Evolutionary conservation across 73 alveolate species (phyloP).

Genomic region (Paramecium sexaurelia): DNA sequence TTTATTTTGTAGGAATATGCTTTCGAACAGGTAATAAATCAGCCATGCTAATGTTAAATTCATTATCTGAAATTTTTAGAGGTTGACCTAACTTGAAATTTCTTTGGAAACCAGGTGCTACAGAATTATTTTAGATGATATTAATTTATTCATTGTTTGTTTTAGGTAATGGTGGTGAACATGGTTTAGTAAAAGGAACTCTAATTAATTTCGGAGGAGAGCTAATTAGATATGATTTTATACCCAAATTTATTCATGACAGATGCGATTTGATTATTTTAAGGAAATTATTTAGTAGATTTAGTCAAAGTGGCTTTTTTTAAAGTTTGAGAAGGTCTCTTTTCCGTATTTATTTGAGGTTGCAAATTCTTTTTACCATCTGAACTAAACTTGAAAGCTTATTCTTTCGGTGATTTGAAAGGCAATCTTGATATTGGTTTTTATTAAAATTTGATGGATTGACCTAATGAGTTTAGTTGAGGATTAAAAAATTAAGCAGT

Average conservation of each 20-base stretch:
- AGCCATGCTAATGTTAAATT: not conserved
- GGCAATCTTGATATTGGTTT: not conserved
- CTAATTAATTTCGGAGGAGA: not conserved
- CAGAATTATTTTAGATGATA: not conserved
- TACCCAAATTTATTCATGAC: conserved; percentile 10
- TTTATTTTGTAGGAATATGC: not conserved
- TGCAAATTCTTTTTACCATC: not conserved
- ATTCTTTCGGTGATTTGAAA: conserved; percentile 24
- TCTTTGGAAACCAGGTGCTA: conserved; percentile 1
- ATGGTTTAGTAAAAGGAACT: conserved; percentile 10
- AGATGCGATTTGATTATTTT: not conserved
- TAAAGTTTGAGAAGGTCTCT: not conserved
- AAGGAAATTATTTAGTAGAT: not conserved
- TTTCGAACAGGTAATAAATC: not conserved
- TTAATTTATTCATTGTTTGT: conserved; percentile 12
- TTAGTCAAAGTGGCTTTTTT: not conserved
- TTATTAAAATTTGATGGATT: not conserved
- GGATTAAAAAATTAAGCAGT: conserved; percentile 22
- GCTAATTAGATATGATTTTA: not conserved
- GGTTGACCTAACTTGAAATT: not conserved
- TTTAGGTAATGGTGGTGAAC: not conserved
- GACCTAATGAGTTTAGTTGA: not conserved
- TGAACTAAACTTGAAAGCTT: not conserved
- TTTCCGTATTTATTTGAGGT: not conserved
- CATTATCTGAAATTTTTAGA: not conserved